Base-by-base conservation (phyloP, 345 rosid species). In the Leavenworthia alabamica region DNA sequence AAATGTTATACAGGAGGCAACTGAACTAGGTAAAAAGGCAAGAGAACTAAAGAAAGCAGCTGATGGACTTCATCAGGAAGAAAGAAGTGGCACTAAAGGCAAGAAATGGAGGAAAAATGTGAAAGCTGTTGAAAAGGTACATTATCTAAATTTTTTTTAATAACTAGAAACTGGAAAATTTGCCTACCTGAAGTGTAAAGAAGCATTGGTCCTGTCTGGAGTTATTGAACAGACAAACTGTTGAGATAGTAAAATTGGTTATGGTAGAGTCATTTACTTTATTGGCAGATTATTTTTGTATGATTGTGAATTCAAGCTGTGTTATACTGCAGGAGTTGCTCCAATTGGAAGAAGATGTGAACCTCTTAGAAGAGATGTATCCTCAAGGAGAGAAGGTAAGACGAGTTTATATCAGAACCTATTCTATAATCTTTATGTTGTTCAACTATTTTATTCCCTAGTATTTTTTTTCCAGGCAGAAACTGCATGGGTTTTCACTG, bases 331-430 rank as follows among this genome's bases (percentile, higher is more conserved):
- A 90, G 96, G 99, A 94, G 66, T 64, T 94, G 77, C 87, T 84
- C 66, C 97, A 83, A 60, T 60, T 90, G 76, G 99, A 94, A 69
- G 99, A 94, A 81, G 99, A 94, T 67, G 97, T 90, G 50, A 90
- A 90, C 54, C 89, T 94, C 75, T 74, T 94, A 52, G 97, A 94
- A 74, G 99, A 94, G 79, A 74, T 86, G 88, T 90, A 90, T 58
- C 97, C 99, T 65, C 99, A 90, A 82, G 99, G 99, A 70, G 99
- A 94, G 73, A 78, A 88, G 95, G 99, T 94, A 71, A 63, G 61
- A 66, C 33, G 22, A 33, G 45, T 32, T 8, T 48, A 41, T 24
- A 7, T 23, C 13, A 46, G 17, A 15, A 12, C 37, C 4, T 62
- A 3, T 44, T 52, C 32, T 19, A 3, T 29, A 23, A 7, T 5